Conservation (phyloP, 805 yeast species). For the Lachancea sp. region DNA sequence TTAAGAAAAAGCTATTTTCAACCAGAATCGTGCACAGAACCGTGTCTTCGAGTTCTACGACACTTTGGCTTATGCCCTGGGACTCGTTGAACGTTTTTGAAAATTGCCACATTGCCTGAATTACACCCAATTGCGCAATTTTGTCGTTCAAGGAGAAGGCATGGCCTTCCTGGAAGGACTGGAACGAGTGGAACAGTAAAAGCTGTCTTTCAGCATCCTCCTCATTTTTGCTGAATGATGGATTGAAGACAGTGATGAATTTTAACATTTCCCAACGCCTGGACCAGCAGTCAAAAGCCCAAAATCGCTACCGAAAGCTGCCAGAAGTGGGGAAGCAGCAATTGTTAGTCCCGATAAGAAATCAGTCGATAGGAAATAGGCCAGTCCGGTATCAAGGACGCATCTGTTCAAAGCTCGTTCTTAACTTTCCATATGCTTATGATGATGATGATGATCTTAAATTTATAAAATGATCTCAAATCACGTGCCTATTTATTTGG, state of each 20-base stretch:
- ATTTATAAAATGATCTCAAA: no score
- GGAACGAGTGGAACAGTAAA: conserved; percentile 31
- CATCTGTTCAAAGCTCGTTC: no score
- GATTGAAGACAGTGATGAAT: conserved; percentile 37
- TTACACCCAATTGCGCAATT: conserved; percentile 37
- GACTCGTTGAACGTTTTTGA: conserved; percentile 15
- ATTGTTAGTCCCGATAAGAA: no score
- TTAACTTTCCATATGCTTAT: no score
- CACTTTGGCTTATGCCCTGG: conserved; percentile 12
- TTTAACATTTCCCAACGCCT: conserved; percentile 15
- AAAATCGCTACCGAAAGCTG: background rate
- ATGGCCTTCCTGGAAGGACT: conserved; percentile 13
- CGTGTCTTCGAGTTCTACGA: conserved; percentile 28
- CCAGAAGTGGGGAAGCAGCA: no score
- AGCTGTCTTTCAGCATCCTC: conserved; percentile 32
- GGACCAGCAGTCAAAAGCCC: background rate
- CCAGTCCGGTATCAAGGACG: no score
- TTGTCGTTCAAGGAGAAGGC: conserved; percentile 25
- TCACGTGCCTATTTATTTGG: no score
- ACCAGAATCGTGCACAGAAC: conserved; percentile 24
- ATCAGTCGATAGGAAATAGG: no score
- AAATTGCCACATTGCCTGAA: conserved; percentile 36
- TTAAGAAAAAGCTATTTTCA: conserved; percentile 27
- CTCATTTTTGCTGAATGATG: conserved; percentile 29
- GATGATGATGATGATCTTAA: no score